Evolutionary conservation across 208 protist species (phyloP).

Genomic region (Acanthamoeba divionensis): DNA sequence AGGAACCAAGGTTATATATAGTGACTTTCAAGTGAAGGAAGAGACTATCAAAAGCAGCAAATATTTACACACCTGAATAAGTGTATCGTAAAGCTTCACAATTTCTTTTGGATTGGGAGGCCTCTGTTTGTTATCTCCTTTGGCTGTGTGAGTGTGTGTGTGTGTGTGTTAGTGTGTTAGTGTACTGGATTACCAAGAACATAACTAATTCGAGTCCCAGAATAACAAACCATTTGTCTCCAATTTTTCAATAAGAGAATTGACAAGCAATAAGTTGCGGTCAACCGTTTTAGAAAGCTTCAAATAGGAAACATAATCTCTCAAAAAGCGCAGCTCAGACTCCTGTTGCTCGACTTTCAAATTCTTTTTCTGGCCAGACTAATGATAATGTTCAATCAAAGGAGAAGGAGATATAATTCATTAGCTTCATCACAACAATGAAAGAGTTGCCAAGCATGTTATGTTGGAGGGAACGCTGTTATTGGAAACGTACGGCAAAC

Average conservation of each 20-base stretch:
- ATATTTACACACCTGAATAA: slow-evolving; percentile 15
- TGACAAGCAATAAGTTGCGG: neutral
- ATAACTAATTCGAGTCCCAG: too few relatives aligned
- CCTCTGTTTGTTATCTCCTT: neutral
- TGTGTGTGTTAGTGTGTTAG: too few relatives aligned
- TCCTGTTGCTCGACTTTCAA: neutral
- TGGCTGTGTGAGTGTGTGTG: too few relatives aligned
- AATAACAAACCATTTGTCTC: slow-evolving; percentile 1
- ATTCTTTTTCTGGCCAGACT: neutral
- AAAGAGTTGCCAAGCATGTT: too few relatives aligned
- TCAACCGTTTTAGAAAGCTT: slow-evolving; percentile 40
- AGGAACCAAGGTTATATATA: too few relatives aligned
- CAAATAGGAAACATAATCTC: neutral
- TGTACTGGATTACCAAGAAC: too few relatives aligned
- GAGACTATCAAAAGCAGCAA: too few relatives aligned
- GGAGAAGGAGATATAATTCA: too few relatives aligned
- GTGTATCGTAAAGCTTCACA: slow-evolving; percentile 30
- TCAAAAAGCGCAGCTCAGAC: neutral
- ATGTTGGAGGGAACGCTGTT: too few relatives aligned
- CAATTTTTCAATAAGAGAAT: neutral
- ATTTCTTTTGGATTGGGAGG: neutral
- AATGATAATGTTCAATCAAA: too few relatives aligned
- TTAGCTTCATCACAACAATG: too few relatives aligned
- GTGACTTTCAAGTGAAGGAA: too few relatives aligned
- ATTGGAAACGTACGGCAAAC: neutral